Percentiles rank a stretch among this genome's conserved stretches.
Conservation (phyloP, 257 asterid genomes). For the Solanum chaucha region DNA sequence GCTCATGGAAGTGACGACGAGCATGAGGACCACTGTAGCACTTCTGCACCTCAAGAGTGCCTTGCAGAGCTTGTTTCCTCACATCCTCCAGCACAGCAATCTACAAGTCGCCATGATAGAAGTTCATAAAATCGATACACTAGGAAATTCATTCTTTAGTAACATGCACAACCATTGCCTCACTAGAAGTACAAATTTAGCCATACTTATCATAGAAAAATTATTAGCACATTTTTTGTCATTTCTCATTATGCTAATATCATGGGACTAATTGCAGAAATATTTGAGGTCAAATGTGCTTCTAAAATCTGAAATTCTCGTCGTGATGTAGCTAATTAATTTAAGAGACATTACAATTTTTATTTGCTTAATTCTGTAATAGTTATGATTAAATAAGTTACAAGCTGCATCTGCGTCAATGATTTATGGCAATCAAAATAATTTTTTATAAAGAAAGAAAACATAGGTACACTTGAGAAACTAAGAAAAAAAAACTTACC, state of each 20-base stretch:
- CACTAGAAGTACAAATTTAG: background rate
- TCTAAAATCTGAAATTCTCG: background rate
- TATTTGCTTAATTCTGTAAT: background rate
- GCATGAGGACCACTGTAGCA: conserved; percentile 43
- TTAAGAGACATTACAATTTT: background rate
- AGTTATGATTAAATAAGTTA: background rate
- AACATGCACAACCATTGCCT: background rate
- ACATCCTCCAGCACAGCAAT: conserved; percentile 61
- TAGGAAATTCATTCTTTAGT: background rate
- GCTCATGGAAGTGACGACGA: conserved; percentile 48
- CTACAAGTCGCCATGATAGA: conserved; percentile 17
- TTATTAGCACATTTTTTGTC: background rate
- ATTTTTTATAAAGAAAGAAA: background rate
- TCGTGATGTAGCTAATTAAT: background rate
- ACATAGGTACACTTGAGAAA: background rate
- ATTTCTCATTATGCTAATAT: background rate
- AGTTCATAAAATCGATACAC: background rate
- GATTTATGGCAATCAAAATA: background rate
- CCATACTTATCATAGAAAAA: background rate
- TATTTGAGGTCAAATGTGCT: background rate
- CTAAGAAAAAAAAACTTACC: conserved; percentile 23
- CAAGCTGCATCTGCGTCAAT: background rate
- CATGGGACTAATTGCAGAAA: background rate
- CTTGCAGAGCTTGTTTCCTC: conserved; percentile 56
- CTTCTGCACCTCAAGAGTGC: conserved; percentile 61